Percentiles rank a stretch among this genome's conserved stretches.
Conservation (phyloP, 1,284 basidiomycete genomes). For the Papiliotrema fonsecae region DNA sequence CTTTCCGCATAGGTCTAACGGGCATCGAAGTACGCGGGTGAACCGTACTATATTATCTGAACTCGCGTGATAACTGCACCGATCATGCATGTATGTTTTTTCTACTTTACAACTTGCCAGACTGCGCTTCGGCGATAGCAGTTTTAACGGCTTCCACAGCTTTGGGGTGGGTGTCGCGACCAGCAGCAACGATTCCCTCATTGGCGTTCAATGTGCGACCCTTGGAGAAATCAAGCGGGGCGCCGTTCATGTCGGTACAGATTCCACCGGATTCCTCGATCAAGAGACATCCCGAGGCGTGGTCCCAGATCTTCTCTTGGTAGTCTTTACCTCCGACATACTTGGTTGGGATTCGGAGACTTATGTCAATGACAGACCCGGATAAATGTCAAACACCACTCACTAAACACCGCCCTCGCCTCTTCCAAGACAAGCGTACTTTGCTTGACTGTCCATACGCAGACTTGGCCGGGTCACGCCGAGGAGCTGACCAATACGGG, state of each 20-base stretch:
- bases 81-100: conserved; percentile 5
- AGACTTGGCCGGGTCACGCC: conserved; percentile 60
- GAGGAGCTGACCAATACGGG: conserved; percentile 65
- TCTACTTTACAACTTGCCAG: conserved; percentile 11
- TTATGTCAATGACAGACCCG: conserved; percentile 3
- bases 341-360: conserved; percentile 75
- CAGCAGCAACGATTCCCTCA: conserved; percentile 76
- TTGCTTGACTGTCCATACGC: conserved; percentile 98
- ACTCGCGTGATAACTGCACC: background rate
- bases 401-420: conserved; percentile 82
- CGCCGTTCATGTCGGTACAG: conserved; percentile 76
- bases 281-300: conserved; percentile 80
- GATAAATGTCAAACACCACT: conserved; percentile 7
- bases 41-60: background rate
- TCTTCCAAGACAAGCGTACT: conserved; percentile 82
- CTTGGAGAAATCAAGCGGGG: conserved; percentile 75
- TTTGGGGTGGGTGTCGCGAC: conserved; percentile 60
- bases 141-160: conserved; percentile 72
- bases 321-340: conserved; percentile 62
- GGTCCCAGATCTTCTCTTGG: conserved; percentile 93
- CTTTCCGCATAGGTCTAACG: conserved; percentile 23
- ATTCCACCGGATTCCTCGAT: conserved; percentile 85
- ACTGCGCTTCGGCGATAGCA: conserved; percentile 54
- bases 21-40: conserved; percentile 27
- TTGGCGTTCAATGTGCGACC: conserved; percentile 84